A percentile compares a stretch with the other conserved stretches of the same genome.
Evolutionary conservation across 768 basidiomycete genomes (phyloP).

Genomic region (Lanmaoa rubissima): DNA sequence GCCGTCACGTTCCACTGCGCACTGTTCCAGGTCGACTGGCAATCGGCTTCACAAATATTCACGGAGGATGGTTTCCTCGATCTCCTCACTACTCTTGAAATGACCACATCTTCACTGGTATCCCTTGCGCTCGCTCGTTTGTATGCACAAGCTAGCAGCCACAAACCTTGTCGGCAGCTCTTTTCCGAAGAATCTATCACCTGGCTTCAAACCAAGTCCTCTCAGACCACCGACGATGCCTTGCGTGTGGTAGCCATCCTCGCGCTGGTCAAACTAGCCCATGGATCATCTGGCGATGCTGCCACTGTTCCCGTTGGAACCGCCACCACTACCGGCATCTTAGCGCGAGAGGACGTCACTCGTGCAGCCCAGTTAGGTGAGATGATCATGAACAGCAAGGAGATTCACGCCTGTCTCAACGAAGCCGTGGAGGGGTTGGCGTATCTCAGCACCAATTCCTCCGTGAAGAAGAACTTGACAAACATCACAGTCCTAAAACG

Average conservation of each 20-base stretch:
- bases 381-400: conserved; percentile 43
- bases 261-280: conserved; percentile 75
- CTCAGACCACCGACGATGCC: conserved; percentile 41
- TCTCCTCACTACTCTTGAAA: conserved; percentile 61
- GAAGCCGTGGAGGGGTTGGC: conserved; percentile 84
- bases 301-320: conserved; percentile 14
- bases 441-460: conserved; percentile 68
- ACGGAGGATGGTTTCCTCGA: conserved; percentile 60
- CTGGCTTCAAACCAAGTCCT: conserved; percentile 68
- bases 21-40: conserved; percentile 80
- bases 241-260: conserved; percentile 65
- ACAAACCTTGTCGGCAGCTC: conserved; percentile 65
- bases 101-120: conserved; percentile 49
- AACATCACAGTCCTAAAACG: conserved; percentile 54
- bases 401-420: conserved; percentile 42
- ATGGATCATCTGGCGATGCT: conserved; percentile 50
- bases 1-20: conserved; percentile 72
- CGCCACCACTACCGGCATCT: conserved; percentile 4
- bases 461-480: conserved; percentile 62
- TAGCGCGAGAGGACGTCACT: conserved; percentile 37
- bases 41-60: conserved; percentile 64
- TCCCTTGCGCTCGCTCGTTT: conserved; percentile 67
- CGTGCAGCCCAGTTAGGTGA: conserved; percentile 57
- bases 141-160: conserved; percentile 71
- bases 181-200: conserved; percentile 53